Evolutionary conservation across 2,329 filamentous ascomycete genomes (phyloP), one percentile per base, ranked within the genome.

Genomic region (Metarhizium humberi): DNA sequence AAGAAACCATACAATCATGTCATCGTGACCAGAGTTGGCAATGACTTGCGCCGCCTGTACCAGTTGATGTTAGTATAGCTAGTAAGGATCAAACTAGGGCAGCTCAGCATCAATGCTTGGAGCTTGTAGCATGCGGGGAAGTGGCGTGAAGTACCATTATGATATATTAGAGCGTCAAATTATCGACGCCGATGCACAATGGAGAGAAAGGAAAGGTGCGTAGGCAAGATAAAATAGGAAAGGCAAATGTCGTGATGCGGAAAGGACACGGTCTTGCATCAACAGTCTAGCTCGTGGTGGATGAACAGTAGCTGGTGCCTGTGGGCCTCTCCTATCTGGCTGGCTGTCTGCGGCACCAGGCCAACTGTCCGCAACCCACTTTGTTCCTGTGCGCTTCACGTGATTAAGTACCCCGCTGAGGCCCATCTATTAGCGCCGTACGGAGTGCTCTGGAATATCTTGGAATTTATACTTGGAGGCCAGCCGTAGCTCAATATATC

Each of bases 1-100:
- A 20, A 42, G 53, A 38, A 63, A 84, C 25, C 89, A 68, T 91
- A 97, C 92, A 82, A 99, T 96, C 92, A 97, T 97, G 72, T 96
- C 92, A 87, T 97, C 92, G 78, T 99, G 94, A 69, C 73, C 72
- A 52, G 73, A 72, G 64, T 74, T 76, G 55, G 71, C 66, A 61
- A 76, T 74, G 57, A 74, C 71, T 65, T 75, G 73, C 60, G 73
- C 65, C 61, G 73, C 68, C 72, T 75, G 58, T 51, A 53, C 50
- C 56, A 54, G 29, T 14, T 14, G 3, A 51, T 56, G 63, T 73
- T 66, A 72, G 56, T 34, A 45, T 10, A 16, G 8, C 47, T 1
- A 38, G 16, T 25, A 14, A 14, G 13, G 16, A 18, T 32, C 42
- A 45, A 8, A 14, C 38, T 34, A 16, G 29, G 13, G 42, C 20